phyloP scores from a whole-genome alignment of 2,329 filamentous ascomycete genomes.

The Aureobasidium namibiae region DNA sequence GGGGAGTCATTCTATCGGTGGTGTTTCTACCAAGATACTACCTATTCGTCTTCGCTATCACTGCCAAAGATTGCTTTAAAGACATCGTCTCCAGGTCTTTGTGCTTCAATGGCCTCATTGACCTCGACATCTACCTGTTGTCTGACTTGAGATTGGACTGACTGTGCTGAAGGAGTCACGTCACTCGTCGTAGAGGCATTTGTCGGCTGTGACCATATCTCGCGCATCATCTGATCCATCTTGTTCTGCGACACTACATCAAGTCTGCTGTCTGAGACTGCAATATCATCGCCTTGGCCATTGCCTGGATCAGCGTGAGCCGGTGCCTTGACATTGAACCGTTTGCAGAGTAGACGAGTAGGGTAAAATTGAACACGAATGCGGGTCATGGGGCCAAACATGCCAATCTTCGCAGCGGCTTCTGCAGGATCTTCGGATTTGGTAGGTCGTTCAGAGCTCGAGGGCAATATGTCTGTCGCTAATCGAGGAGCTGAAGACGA shows the following conservation, averaged over 20 bases:
- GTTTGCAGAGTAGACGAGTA: slow-evolving; percentile 79
- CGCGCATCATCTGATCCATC: slow-evolving; percentile 48
- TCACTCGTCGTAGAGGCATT: slow-evolving; percentile 6
- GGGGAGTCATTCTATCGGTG: neutral
- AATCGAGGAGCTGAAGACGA: slow-evolving; percentile 37
- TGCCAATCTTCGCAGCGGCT: slow-evolving; percentile 78
- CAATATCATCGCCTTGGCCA: slow-evolving; percentile 25
- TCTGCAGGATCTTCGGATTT: slow-evolving; percentile 61
- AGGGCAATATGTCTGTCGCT: slow-evolving; percentile 24
- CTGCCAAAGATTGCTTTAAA: slow-evolving; percentile 92
- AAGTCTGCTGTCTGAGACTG: slow-evolving; percentile 22
- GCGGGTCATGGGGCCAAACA: slow-evolving; percentile 87
- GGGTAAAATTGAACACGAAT: slow-evolving; percentile 66
- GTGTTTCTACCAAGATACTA: neutral
- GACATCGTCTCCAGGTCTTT: slow-evolving; percentile 68
- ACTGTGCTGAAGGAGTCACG: slow-evolving; percentile 17
- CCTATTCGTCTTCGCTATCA: slow-evolving; percentile 41
- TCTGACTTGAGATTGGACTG: slow-evolving; percentile 9
- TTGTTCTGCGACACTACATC: slow-evolving; percentile 47
- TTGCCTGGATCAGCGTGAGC: slow-evolving; percentile 43
- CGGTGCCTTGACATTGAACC: slow-evolving; percentile 80
- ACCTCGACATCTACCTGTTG: slow-evolving; percentile 56
- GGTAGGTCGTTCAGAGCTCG: neutral
- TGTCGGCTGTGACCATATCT: slow-evolving; percentile 24
- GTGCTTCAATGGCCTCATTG: slow-evolving; percentile 70